Evolutionary conservation across 2,329 filamentous ascomycete species (phyloP).

Genomic region (Fusarium sp.): DNA sequence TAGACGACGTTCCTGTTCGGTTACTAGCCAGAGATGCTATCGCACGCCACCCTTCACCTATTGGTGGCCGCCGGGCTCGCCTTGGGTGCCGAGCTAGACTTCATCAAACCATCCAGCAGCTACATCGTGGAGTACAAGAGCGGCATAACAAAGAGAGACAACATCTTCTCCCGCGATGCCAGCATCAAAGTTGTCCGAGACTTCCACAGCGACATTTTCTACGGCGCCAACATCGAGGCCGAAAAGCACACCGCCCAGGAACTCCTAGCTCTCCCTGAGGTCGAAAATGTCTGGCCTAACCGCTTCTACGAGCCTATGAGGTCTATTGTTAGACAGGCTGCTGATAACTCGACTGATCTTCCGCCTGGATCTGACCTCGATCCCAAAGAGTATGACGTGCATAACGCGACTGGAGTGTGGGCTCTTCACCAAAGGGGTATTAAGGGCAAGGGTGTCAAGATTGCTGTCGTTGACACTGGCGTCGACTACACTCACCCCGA

Average conservation of each 20-base stretch:
- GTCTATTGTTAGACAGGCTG: background rate
- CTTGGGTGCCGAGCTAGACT: background rate
- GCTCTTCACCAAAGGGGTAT: constrained; percentile 28
- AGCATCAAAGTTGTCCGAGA: constrained; percentile 4
- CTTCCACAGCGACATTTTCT: constrained; percentile 12
- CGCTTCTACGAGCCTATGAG: background rate
- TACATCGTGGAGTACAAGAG: background rate
- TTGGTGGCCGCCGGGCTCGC: background rate
- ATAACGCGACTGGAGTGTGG: constrained; percentile 31
- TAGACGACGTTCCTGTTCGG: background rate
- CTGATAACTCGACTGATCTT: background rate
- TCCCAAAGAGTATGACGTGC: constrained; percentile 1
- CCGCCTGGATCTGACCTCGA: background rate
- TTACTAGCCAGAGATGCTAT: background rate
- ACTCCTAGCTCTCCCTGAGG: background rate
- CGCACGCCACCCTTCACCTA: background rate
- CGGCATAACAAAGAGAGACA: background rate
- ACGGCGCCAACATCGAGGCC: constrained; percentile 8
- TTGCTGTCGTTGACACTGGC: constrained; percentile 36
- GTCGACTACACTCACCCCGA: constrained; percentile 33
- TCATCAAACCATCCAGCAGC: background rate
- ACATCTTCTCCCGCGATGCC: background rate
- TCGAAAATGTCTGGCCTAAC: background rate
- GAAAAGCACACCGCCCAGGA: background rate
- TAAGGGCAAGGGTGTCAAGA: constrained; percentile 31